Conservation (phyloP, 805 yeast species). For the Starmerella khaoyaiensis region DNA sequence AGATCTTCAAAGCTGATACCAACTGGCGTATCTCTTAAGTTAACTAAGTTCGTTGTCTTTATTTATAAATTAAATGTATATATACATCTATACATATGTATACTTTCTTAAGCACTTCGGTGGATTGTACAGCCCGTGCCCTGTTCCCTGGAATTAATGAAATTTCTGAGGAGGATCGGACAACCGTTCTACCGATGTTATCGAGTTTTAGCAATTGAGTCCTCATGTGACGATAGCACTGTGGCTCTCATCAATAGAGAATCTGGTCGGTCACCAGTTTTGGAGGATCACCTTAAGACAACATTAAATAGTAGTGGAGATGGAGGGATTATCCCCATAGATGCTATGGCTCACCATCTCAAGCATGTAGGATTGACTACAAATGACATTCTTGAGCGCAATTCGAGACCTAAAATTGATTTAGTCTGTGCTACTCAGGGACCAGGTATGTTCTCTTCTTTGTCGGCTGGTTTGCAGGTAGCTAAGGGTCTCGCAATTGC, state of each 20-base stretch:
- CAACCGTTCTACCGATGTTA: too few relatives aligned
- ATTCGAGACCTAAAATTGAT: slow-evolving; percentile 34
- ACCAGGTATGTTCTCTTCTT: slow-evolving; percentile 90
- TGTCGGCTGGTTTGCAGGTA: slow-evolving; percentile 67
- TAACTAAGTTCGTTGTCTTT: too few relatives aligned
- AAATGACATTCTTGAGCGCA: slow-evolving; percentile 30
- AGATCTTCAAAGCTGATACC: too few relatives aligned
- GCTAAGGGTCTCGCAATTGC: slow-evolving; percentile 79
- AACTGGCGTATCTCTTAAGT: too few relatives aligned
- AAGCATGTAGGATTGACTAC: slow-evolving; percentile 41
- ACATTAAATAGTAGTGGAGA: slow-evolving; percentile 51
- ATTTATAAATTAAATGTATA: too few relatives aligned
- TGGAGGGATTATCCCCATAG: slow-evolving; percentile 85
- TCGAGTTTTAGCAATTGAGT: slow-evolving; percentile 71
- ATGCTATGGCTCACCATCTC: slow-evolving; percentile 73
- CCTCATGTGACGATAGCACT: slow-evolving; percentile 92
- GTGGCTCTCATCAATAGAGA: slow-evolving; percentile 52
- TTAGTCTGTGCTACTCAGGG: slow-evolving; percentile 85
- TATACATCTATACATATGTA: too few relatives aligned
- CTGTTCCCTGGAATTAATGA: too few relatives aligned
- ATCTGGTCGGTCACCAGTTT: slow-evolving; percentile 31
- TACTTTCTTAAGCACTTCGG: too few relatives aligned
- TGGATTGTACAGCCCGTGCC: too few relatives aligned
- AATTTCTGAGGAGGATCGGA: too few relatives aligned
- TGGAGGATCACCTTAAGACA: slow-evolving; percentile 46